A percentile compares a stretch with the other conserved stretches of the same genome.
Conservation (phyloP, 2,329 filamentous ascomycete species). For the Stemphylium beticola region DNA sequence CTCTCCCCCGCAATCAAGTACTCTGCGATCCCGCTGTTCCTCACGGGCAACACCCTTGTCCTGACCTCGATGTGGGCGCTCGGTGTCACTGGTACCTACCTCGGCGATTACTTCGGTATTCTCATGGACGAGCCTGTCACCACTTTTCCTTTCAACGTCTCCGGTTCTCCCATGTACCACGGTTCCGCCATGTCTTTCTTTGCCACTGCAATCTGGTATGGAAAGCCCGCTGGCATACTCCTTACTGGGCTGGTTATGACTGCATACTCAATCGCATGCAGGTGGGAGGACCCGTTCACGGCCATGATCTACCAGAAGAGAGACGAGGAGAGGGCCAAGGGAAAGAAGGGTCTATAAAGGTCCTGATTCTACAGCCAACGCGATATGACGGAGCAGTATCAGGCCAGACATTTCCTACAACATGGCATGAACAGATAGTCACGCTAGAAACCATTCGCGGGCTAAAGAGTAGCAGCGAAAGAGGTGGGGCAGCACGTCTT, state of each 20-base stretch:
- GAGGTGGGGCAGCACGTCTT: constrained; percentile 7
- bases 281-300: constrained; percentile 94
- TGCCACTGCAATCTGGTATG: constrained; percentile 81
- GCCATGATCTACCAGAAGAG: constrained; percentile 90
- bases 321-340: constrained; percentile 59
- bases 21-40: constrained; percentile 74
- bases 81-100: constrained; percentile 92
- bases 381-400: neutral
- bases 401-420: neutral
- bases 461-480: neutral
- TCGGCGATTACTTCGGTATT: constrained; percentile 98
- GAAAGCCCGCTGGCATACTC: constrained; percentile 83
- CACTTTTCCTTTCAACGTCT: constrained; percentile 94
- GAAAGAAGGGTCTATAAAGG: constrained; percentile 43
- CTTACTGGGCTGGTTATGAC: constrained; percentile 76
- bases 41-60: constrained; percentile 81
- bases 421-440: neutral
- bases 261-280: constrained; percentile 80
- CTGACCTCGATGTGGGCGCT: constrained; percentile 88
- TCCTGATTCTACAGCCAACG: neutral
- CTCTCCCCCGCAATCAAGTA: constrained; percentile 64
- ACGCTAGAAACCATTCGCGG: neutral
- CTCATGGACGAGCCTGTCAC: constrained; percentile 95
- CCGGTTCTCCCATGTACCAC: constrained; percentile 93
- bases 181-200: constrained; percentile 92